Base-by-base conservation (phyloP, 495 filamentous ascomycete species). In the Articulospora tetracladia region DNA sequence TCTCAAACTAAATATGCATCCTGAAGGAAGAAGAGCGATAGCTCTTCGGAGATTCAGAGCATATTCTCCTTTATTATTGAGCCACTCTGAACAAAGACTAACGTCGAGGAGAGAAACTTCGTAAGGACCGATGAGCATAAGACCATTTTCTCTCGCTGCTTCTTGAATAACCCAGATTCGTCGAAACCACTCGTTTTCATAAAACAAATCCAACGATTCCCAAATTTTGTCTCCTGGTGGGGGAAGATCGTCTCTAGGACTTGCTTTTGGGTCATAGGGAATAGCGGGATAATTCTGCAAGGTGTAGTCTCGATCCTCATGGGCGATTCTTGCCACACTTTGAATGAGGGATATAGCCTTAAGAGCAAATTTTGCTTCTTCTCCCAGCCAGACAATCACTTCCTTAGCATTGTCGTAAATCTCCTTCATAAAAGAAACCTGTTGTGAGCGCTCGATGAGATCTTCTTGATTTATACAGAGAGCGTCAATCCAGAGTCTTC, bases 381-480 rank as follows among this genome's bases (percentile, higher is more conserved):
- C 28, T 25, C 47, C 47, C 2, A 65, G 62, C 57, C 58, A 65
- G 12, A 53, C 39, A 6, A 25, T 25, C 1, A 67, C 65, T 8
- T 46, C 26, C 4, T 23, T 51, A 28, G 61, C 62, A 3, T 19
- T 6, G n/a, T 28, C n/a, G 39, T 64, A 67, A 44, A 67, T 67
- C 20, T 67, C 58, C 17, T 27, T 20, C 62, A 67, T 67, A 8
- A 59, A 41, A 2, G 20, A 15, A 0, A 67, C 62, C 26, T 67
- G 62, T 11, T 36, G 22, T 20, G 41, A 58, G 2, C 44, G 4
- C 53, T 67, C 62, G 1, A 34, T 27, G 19, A 61, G 20, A 47
- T 67, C 62, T n/a, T 26, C 57, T 32, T 67, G 64, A 30, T 67
- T 65, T 39, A 65, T 67, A 47, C 65, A 67, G 17, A 67, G 1